Evolutionary conservation across 768 basidiomycete genomes (phyloP), one percentile per base, ranked within the genome.

Genomic region (Tylopilus sp.): DNA sequence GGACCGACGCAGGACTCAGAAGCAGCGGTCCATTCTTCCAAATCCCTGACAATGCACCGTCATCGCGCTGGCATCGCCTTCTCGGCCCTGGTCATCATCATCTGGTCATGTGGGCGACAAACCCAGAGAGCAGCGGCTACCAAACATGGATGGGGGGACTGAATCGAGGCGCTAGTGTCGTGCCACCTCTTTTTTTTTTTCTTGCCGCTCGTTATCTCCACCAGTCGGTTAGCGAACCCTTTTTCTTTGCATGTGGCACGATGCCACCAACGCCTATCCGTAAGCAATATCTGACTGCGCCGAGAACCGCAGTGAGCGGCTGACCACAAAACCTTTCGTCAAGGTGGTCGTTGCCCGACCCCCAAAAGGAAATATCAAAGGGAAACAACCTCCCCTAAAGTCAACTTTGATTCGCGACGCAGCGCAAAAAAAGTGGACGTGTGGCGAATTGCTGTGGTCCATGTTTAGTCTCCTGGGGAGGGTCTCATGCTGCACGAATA

Each of bases 331-430:
- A 26, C n/a, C n/a, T n/a, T 5, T 28, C 28, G 6, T 28, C 10
- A 10, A 9, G 30, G 3, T 3, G 15, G 31, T 31, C 31, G 31
- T n/a, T n/a, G n/a, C n/a, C 11, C 12, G 4, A 15, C 15, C 33
- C 33, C 20, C 22, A 58, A 58, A 55, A 40, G 57, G 57, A 23
- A 59, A 48, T 10, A 3, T 50, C 26, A 58, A 58, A 35, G 56
- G 4, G 3, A 23, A 5, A n/a, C 15, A 13, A 20, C 20, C 22
- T 20, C 42, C 30, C 5, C 8, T 21, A 41, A 46, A 35, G 33
- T 26, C 53, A 39, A 35, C 39, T 23, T 35, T 4, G 18, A 35
- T 1, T 8, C 15, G 17, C 4, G 40, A 28, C 33, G 42, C 44
- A n/a, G 26, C 10, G 26, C 26, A 28, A 25, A 47, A 60, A 51